A percentile compares a stretch with the other conserved stretches of the same genome.
Conservation (phyloP, 2,329 filamentous ascomycete species). For the Pezizomycotina sp. region DNA sequence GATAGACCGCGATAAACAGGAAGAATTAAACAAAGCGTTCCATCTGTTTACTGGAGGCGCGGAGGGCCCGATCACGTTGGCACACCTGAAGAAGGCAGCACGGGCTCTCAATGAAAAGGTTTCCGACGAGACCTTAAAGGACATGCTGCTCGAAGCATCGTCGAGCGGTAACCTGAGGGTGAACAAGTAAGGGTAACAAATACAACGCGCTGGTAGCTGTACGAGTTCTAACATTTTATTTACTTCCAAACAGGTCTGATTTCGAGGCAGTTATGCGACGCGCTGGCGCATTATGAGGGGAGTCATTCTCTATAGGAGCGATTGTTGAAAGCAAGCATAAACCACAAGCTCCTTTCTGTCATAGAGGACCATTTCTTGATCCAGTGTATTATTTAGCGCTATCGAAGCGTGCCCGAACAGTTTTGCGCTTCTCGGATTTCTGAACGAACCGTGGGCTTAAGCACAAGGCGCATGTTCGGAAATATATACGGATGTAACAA, state of each 20-base stretch:
- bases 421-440: neutral
- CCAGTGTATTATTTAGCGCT: neutral
- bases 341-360: neutral
- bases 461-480: neutral
- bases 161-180: conserved; percentile 54
- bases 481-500: neutral
- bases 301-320: conserved; percentile 1
- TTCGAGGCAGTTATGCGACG: conserved; percentile 74
- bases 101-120: conserved; percentile 70
- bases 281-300: conserved; percentile 60
- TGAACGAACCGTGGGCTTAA: neutral
- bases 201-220: neutral
- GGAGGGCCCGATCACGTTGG: conserved; percentile 55
- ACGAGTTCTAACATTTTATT: conserved; percentile 6
- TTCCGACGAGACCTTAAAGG: conserved; percentile 63
- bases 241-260: conserved; percentile 41
- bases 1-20: conserved; percentile 38
- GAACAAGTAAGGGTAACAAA: conserved; percentile 32
- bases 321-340: neutral
- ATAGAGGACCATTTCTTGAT: conserved; percentile 3
- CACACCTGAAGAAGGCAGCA: conserved; percentile 62
- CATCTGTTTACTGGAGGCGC: conserved; percentile 52
- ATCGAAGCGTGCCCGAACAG: neutral
- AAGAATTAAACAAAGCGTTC: conserved; percentile 70
- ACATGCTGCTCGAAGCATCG: conserved; percentile 95